Conservation (phyloP, 1,284 basidiomycete genomes). For the Neonothopanus nambi region DNA sequence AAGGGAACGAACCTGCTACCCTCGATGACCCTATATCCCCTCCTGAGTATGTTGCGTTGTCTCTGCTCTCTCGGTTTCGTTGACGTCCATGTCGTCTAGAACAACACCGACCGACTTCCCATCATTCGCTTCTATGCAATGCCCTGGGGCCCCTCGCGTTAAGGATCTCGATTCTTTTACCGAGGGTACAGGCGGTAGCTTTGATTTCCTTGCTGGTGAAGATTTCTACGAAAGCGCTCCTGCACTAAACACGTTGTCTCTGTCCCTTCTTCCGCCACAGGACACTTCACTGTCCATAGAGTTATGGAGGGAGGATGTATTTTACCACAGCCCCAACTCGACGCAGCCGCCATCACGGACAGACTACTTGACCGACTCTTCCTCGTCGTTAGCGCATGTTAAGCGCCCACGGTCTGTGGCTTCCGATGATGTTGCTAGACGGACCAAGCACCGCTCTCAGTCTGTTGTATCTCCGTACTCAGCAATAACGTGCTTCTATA, state of each 20-base stretch:
- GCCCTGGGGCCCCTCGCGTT: constrained; percentile 43
- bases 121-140: constrained; percentile 4
- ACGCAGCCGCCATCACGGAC: constrained; percentile 7
- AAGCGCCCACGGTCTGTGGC: constrained; percentile 20
- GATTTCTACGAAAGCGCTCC: constrained; percentile 29
- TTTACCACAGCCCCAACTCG: constrained; percentile 20
- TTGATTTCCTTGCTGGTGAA: constrained; percentile 43
- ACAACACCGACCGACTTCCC: not conserved
- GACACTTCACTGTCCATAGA: constrained; percentile 25
- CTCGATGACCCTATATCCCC: constrained; percentile 5
- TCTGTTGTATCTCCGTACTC: constrained; percentile 3
- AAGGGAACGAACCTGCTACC: constrained; percentile 4
- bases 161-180: constrained; percentile 57
- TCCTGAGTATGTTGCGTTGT: constrained; percentile 9
- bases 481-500: not conserved
- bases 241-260: constrained; percentile 24
- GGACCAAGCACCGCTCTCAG: constrained; percentile 10
- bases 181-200: constrained; percentile 53
- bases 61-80: not conserved
- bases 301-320: constrained; percentile 29
- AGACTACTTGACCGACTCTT: constrained; percentile 14
- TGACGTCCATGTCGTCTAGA: constrained; percentile 5
- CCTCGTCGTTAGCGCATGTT: not conserved
- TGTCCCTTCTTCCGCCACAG: constrained; percentile 25
- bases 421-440: constrained; percentile 16